Conservation (phyloP, 2,329 filamentous ascomycete genomes). For the Scortechinia acanthostroma region DNA sequence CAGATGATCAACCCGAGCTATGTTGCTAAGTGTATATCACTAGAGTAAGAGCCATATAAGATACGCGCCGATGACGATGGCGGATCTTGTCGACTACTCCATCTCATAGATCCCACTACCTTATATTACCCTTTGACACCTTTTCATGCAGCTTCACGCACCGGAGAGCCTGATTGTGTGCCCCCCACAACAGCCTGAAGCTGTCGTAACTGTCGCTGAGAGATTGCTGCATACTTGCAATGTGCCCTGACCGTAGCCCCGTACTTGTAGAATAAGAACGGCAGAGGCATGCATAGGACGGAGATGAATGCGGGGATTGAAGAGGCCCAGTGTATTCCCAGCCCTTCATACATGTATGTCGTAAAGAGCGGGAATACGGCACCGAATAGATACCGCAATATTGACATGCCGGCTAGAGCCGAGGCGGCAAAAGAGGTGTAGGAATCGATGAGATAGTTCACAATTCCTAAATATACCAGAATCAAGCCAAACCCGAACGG, state of each 20-base stretch:
- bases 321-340: not conserved
- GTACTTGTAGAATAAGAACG: not conserved
- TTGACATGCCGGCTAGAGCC: conserved; percentile 46
- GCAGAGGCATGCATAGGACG: not conserved
- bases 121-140: no score
- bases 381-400: conserved; percentile 47
- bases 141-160: no score
- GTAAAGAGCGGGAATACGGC: conserved; percentile 52
- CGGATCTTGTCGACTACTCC: no score
- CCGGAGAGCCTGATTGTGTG: no score
- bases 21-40: no score
- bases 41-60: no score
- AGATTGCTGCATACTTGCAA: not conserved
- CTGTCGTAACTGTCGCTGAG: no score
- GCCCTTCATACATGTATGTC: conserved; percentile 10
- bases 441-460: conserved; percentile 46
- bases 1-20: no score
- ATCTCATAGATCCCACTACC: no score
- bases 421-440: conserved; percentile 53
- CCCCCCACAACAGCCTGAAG: no score
- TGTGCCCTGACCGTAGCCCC: not conserved
- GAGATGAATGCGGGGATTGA: not conserved
- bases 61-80: no score
- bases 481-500: conserved; percentile 28
- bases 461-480: conserved; percentile 41